phyloP scores from a whole-genome alignment of 73 alveolate species.

The Tetrahymena thermophila region DNA sequence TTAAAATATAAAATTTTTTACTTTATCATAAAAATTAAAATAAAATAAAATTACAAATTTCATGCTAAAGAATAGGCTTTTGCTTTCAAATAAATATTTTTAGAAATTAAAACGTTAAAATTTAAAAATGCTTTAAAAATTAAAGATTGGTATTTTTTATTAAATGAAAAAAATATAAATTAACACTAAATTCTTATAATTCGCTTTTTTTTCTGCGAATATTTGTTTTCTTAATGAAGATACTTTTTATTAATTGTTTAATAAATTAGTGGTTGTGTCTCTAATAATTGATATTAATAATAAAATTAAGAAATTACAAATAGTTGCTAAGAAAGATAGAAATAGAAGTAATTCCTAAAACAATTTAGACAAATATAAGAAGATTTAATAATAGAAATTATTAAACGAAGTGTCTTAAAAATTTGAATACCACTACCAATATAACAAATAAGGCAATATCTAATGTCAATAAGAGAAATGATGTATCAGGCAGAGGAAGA shows the following conservation, averaged over 20 bases:
- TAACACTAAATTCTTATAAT: background rate
- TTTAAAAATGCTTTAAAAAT: background rate
- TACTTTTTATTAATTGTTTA: background rate
- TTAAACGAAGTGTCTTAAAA: background rate
- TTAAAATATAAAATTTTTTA: too few relatives aligned
- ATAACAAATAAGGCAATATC: background rate
- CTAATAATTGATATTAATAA: background rate
- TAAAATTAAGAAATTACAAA: background rate
- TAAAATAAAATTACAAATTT: too few relatives aligned
- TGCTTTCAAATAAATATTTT: too few relatives aligned
- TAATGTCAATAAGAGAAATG: background rate
- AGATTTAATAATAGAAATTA: background rate
- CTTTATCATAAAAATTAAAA: too few relatives aligned
- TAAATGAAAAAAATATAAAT: background rate
- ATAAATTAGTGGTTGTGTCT: background rate
- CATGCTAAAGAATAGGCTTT: too few relatives aligned
- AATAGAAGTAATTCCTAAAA: background rate
- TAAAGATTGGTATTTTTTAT: background rate
- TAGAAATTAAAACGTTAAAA: background rate
- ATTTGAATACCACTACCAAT: background rate
- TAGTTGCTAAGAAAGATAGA: background rate
- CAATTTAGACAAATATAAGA: background rate
- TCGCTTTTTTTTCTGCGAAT: background rate
- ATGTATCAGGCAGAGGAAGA: background rate
- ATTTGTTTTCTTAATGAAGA: background rate